These are phyloP conservation scores for Beverwykella pulmonaria DNA, from an alignment of 495 filamentous ascomycete genomes.

Conservation along the genomic window DNA sequence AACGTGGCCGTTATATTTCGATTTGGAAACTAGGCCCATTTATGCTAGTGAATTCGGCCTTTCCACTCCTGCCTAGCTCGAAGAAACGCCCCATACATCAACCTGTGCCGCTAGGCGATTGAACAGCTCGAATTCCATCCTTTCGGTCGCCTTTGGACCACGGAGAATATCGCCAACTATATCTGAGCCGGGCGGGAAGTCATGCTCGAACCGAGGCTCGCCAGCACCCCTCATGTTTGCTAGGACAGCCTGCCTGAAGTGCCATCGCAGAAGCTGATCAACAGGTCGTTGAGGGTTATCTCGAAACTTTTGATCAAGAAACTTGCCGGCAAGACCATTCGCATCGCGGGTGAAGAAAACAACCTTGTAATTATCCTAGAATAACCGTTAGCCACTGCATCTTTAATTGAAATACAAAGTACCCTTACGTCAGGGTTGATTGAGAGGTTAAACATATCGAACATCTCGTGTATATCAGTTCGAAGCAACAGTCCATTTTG, in stretches of 20 bases:
- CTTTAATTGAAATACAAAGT: constrained; percentile 17
- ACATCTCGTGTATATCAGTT: constrained; percentile 40
- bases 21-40: too few relatives aligned
- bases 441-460: constrained; percentile 44
- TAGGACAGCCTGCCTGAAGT: constrained; percentile 48
- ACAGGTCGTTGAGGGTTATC: constrained; percentile 43
- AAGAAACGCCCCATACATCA: background rate
- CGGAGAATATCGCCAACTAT: constrained; percentile 44
- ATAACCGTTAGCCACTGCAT: constrained; percentile 26
- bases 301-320: constrained; percentile 44
- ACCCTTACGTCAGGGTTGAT: constrained; percentile 46
- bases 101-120: constrained; percentile 37
- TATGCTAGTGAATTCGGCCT: too few relatives aligned
- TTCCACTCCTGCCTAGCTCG: too few relatives aligned
- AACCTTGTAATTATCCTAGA: constrained; percentile 47
- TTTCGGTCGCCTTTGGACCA: constrained; percentile 43
- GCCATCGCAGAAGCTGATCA: constrained; percentile 47
- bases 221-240: constrained; percentile 47
- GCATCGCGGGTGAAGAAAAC: constrained; percentile 41
- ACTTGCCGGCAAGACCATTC: constrained; percentile 41
- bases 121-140: constrained; percentile 49
- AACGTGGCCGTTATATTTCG: too few relatives aligned
- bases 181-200: constrained; percentile 51
- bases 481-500: constrained; percentile 47
- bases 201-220: constrained; percentile 49